These are phyloP conservation scores for Tylopilus balloui DNA, from an alignment of 768 basidiomycete species.

Conservation along the genomic window DNA sequence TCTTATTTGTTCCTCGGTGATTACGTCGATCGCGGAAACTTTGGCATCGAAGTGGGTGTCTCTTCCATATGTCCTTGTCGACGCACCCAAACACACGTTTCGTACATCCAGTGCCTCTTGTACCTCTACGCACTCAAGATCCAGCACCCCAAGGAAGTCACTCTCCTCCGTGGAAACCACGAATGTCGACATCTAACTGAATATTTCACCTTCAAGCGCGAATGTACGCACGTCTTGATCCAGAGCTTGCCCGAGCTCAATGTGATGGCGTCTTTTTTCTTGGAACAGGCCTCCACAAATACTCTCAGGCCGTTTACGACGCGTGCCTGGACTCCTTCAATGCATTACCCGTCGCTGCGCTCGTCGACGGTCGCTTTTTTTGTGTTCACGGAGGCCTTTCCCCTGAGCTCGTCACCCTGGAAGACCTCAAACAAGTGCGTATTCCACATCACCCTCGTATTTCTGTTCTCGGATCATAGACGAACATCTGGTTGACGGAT, in stretches of 20 bases:
- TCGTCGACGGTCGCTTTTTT: slow-evolving; percentile 94
- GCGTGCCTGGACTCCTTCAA: slow-evolving; percentile 90
- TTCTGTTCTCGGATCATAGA: neutral
- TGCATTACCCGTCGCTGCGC: slow-evolving; percentile 82
- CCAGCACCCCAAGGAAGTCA: slow-evolving; percentile 76
- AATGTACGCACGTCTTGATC: slow-evolving; percentile 55
- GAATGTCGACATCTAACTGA: slow-evolving; percentile 96
- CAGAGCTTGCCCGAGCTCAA: slow-evolving; percentile 6
- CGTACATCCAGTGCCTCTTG: slow-evolving; percentile 62
- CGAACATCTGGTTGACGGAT: slow-evolving; percentile 6
- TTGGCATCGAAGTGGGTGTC: slow-evolving; percentile 63
- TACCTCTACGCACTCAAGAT: slow-evolving; percentile 94
- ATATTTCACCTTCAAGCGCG: slow-evolving; percentile 97
- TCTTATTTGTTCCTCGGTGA: slow-evolving; percentile 93
- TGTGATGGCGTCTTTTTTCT: slow-evolving; percentile 8
- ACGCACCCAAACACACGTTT: neutral
- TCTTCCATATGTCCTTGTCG: neutral
- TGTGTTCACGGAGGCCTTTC: slow-evolving; percentile 97
- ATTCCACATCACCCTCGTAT: neutral
- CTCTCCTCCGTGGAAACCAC: slow-evolving; percentile 90
- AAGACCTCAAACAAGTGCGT: slow-evolving; percentile 65
- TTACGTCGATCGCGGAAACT: slow-evolving; percentile 96
- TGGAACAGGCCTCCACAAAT: slow-evolving; percentile 25
- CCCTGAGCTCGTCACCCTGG: slow-evolving; percentile 75
- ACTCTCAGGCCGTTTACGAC: slow-evolving; percentile 65